Base-by-base conservation (phyloP, 805 yeast genomes). In the Wickerhamia fluorescens region DNA sequence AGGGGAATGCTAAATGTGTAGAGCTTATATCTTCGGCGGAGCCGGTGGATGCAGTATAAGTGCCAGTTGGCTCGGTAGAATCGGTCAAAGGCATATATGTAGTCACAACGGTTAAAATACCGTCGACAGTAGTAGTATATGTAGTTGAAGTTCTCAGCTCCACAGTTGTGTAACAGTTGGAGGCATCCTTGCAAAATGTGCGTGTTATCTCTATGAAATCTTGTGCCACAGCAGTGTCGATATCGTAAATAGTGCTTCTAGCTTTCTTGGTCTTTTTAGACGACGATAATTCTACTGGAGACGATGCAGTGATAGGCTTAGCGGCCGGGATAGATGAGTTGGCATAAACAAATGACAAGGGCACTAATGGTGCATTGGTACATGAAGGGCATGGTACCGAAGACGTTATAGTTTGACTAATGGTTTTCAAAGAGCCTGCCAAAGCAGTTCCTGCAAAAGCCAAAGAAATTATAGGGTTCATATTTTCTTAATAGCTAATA, bases 101-200 rank as follows among this genome's bases (percentile, higher is more conserved):
- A 17, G 60, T 56, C 24, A 57, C 30, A 7, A 59, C 59, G n/a
- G 68, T 61, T 42, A 55, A 49, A 14, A 55, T 33, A 18, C 69
- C 69, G 31, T 62, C 53, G 6, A 58, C 49, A 5, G 58, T 53
- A 22, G 65, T 44, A 18, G 64, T 58, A 30, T 47, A 52, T 11
- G 66, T 59, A 23, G 64, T 47, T 25, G 34, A 35, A 9, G 51
- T 44, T 25, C 50, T 51, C 12, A 51, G 33, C 12, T 54, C 52
- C 16, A 66, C 60, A 16, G 67, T 60, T 23, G 46, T 53, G 27
- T 41, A 42, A 33, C 68, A 62, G n/a, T 33, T 31, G 14, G 48
- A 39, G 29, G 42, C 29, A n/a, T 28, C 21, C 29, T 44, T 47
- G 40, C 69, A 62, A 12, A 56, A 45, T 16, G 67, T 61, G 25